Evolutionary conservation across 345 rosid genomes (phyloP).

Genomic region (Populus alba): DNA sequence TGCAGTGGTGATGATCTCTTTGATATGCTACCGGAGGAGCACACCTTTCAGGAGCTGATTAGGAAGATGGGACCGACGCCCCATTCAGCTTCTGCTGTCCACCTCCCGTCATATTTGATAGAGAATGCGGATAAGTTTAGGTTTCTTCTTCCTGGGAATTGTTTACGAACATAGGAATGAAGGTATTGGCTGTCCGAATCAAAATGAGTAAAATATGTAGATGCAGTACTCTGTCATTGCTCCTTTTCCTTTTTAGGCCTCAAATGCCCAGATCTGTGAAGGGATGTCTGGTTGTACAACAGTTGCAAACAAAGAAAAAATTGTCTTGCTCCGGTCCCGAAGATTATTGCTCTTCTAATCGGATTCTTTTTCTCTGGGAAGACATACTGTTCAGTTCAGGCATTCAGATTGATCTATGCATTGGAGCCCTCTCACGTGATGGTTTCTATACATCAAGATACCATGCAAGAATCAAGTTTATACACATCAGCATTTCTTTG

Average conservation of each 20-base stretch:
- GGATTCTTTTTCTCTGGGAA: neutral
- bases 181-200: neutral
- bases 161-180: conserved; percentile 38
- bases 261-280: neutral
- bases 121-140: conserved; percentile 68
- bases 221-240: neutral
- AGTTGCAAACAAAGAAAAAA: neutral
- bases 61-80: conserved; percentile 80
- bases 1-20: conserved; percentile 74
- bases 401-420: no score
- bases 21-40: conserved; percentile 90
- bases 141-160: conserved; percentile 93
- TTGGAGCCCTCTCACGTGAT: no score
- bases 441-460: no score
- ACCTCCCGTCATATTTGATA: conserved; percentile 79
- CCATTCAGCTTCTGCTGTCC: conserved; percentile 80
- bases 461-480: no score
- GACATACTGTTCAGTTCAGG: neutral
- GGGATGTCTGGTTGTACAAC: neutral
- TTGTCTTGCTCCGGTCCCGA: no score
- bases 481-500: no score
- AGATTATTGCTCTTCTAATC: no score
- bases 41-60: conserved; percentile 67
- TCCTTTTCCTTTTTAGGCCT: neutral
- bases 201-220: neutral